Conservation (phyloP, 2,329 filamentous ascomycete genomes). For the Penicillium sp. region DNA sequence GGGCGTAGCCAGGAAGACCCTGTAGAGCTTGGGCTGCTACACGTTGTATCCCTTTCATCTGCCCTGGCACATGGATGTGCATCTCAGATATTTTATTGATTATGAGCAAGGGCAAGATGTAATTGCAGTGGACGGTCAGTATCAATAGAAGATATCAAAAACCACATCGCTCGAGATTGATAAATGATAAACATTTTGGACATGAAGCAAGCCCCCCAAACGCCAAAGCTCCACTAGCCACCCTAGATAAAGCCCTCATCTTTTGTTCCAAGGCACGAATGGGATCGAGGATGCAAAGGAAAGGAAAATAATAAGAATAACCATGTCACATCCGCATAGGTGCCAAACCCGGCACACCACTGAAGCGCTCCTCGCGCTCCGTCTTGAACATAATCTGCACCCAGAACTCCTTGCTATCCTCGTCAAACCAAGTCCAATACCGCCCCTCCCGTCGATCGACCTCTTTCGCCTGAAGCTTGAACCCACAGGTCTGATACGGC, state of each 20-base stretch:
- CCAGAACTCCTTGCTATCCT: constrained; percentile 95
- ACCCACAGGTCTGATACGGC: constrained; percentile 95
- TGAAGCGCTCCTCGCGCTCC: constrained; percentile 87
- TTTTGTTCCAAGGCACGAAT: constrained; percentile 7
- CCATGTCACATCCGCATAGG: constrained; percentile 43
- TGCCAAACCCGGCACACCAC: constrained; percentile 63
- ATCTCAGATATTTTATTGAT: no score
- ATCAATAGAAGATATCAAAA: constrained; percentile 2
- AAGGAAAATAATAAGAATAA: constrained; percentile 1
- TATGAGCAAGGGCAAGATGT: no score
- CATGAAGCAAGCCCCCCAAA: constrained; percentile 12
- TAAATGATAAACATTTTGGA: constrained; percentile 15
- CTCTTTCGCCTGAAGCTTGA: constrained; percentile 92
- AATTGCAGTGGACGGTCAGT: no score
- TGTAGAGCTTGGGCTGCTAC: no score
- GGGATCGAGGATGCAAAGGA: no score
- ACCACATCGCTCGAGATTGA: constrained; percentile 13
- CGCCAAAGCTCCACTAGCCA: constrained; percentile 17
- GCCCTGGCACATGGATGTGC: no score
- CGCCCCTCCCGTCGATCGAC: constrained; percentile 83
- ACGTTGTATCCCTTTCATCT: no score
- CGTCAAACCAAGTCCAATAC: constrained; percentile 94
- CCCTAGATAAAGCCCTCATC: constrained; percentile 8
- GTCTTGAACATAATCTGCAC: constrained; percentile 98
- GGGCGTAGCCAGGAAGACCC: no score